A percentile compares a stretch with the other conserved stretches of the same genome.
phyloP scores from a whole-genome alignment of 257 asterid genomes.

The Solanum neorickii region DNA sequence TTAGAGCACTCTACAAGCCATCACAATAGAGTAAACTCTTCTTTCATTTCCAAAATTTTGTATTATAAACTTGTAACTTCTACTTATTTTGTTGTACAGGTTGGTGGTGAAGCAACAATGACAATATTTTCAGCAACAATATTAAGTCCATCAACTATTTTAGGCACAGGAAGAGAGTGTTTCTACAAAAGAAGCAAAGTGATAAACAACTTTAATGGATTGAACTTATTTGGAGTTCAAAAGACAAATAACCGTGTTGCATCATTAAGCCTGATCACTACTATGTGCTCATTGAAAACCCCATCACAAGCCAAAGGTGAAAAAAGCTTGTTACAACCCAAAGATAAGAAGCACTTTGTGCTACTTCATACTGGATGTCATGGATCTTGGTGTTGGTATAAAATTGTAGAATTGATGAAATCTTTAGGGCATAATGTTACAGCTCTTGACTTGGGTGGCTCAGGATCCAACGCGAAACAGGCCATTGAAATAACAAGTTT shows the following conservation, averaged over 20 bases:
- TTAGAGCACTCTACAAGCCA: background rate
- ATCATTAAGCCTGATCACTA: constrained; percentile 30
- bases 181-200: constrained; percentile 22
- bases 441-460: constrained; percentile 16
- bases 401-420: constrained; percentile 2
- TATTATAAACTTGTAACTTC: background rate
- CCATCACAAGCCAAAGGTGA: constrained; percentile 16
- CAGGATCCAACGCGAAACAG: constrained; percentile 15
- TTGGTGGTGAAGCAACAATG: constrained; percentile 15
- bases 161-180: constrained; percentile 16
- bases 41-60: background rate
- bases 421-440: constrained; percentile 18
- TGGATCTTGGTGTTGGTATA: constrained; percentile 37
- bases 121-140: constrained; percentile 25
- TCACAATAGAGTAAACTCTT: background rate
- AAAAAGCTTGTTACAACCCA: background rate
- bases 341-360: constrained; percentile 12
- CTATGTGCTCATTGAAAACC: constrained; percentile 34
- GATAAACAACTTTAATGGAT: constrained; percentile 30
- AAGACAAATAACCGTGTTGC: constrained; percentile 55
- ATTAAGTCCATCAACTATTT: constrained; percentile 18
- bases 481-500: background rate
- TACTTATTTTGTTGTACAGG: constrained; percentile 5
- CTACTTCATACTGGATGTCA: constrained; percentile 22
- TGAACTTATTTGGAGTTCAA: constrained; percentile 58